Conservation (phyloP, 176 grass and related monocot species). For the Secale cereale region DNA sequence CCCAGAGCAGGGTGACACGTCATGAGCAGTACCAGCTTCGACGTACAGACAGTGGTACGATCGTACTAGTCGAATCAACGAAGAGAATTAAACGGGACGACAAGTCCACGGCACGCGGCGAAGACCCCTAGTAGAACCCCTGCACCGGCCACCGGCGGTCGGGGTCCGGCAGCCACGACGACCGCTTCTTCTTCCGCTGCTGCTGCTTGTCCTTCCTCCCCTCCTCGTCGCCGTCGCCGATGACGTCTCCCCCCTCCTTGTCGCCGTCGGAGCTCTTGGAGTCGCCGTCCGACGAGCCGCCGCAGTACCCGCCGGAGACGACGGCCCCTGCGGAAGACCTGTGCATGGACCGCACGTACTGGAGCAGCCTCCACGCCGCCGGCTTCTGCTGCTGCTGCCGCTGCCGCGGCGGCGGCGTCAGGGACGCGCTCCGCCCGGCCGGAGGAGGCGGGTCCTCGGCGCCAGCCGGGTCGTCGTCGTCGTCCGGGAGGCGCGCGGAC, state of each 20-base stretch:
- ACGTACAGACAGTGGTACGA: too few relatives aligned
- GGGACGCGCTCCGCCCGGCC: background rate
- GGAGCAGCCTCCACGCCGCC: slow-evolving; percentile 58
- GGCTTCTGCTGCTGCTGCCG: slow-evolving; percentile 45
- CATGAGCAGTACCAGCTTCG: too few relatives aligned
- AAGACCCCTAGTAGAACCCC: background rate
- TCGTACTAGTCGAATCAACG: too few relatives aligned
- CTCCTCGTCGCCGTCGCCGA: background rate
- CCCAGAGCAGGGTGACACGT: background rate
- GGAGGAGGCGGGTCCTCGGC: background rate
- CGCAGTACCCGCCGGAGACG: background rate
- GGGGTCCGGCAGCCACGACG: background rate
- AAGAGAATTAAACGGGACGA: background rate
- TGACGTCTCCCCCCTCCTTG: background rate
- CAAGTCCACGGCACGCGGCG: background rate
- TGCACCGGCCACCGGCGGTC: background rate
- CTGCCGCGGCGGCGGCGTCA: background rate
- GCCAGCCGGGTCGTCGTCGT: background rate
- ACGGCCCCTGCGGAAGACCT: background rate
- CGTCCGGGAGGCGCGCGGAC: slow-evolving; percentile 40
- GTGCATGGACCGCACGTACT: slow-evolving; percentile 55
- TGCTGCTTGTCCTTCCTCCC: background rate
- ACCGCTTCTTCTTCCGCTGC: background rate
- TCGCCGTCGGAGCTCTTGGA: slow-evolving; percentile 47
- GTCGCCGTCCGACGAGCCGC: slow-evolving; percentile 36